Conservation (phyloP, 331 rosid genomes). For the Ulmus americana region DNA sequence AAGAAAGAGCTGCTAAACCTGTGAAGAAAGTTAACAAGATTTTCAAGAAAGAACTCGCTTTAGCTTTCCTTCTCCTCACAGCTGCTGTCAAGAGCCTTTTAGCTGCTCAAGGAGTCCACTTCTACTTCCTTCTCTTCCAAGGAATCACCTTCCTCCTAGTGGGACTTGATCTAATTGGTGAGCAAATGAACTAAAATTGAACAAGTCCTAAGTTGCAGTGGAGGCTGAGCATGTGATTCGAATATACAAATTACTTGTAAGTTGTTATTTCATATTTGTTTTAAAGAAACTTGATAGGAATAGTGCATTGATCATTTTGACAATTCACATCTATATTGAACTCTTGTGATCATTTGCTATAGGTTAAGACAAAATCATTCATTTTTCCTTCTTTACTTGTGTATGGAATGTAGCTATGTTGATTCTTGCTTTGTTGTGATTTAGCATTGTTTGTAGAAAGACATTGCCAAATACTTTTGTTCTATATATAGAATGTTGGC, state of each 20-base stretch:
- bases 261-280: slow-evolving; percentile 13
- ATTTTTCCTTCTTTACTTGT: slow-evolving; percentile 12
- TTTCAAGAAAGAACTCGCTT: slow-evolving; percentile 68
- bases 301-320: slow-evolving; percentile 45
- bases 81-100: slow-evolving; percentile 82
- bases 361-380: slow-evolving; percentile 24
- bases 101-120: slow-evolving; percentile 90
- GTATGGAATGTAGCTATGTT: slow-evolving; percentile 16
- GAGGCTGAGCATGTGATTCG: slow-evolving; percentile 20
- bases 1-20: slow-evolving; percentile 35
- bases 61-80: slow-evolving; percentile 81
- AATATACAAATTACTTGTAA: slow-evolving; percentile 12
- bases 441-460: slow-evolving; percentile 27
- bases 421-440: slow-evolving; percentile 27
- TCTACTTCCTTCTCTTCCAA: slow-evolving; percentile 92
- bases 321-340: slow-evolving; percentile 31
- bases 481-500: slow-evolving; percentile 8
- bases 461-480: slow-evolving; percentile 22
- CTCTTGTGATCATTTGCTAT: slow-evolving; percentile 30
- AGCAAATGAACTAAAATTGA: slow-evolving; percentile 65
- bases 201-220: slow-evolving; percentile 21
- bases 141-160: slow-evolving; percentile 91
- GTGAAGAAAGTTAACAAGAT: slow-evolving; percentile 70
- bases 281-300: slow-evolving; percentile 25
- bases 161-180: slow-evolving; percentile 92